A percentile compares a stretch with the other conserved stretches of the same genome.
Conservation (phyloP, 2,329 filamentous ascomycete genomes). For the Sporothrix pseudoabietina region DNA sequence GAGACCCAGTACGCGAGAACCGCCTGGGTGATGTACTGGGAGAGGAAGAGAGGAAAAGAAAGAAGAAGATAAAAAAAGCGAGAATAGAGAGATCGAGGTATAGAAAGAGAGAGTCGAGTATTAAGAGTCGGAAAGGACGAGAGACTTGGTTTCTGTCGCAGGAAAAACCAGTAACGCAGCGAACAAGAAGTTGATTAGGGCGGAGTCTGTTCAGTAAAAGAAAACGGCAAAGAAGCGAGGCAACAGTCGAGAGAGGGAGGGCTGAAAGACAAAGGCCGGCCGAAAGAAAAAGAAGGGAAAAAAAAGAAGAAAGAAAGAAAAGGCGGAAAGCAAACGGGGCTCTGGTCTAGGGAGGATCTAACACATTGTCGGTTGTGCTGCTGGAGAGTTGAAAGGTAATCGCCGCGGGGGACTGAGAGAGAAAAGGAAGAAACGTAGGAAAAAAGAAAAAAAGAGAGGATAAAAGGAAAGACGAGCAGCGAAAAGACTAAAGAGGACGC, state of each 20-base stretch:
- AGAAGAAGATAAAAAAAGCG: not conserved
- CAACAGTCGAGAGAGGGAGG: slow-evolving; percentile 7
- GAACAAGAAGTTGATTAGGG: not conserved
- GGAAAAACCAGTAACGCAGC: slow-evolving; percentile 7
- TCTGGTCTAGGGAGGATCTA: slow-evolving; percentile 13
- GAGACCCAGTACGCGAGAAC: slow-evolving; percentile 23
- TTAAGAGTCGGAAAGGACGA: slow-evolving; percentile 2
- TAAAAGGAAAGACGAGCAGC: not conserved
- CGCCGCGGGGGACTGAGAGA: not conserved
- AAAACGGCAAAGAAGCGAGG: slow-evolving; percentile 9
- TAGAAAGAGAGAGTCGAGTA: not conserved
- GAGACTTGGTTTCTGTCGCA: not conserved
- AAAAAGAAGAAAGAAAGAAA: not conserved
- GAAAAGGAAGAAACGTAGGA: not conserved
- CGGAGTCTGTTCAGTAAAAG: not conserved
- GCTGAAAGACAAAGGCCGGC: slow-evolving; percentile 30
- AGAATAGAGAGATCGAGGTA: not conserved
- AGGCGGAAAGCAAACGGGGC: slow-evolving; percentile 20
- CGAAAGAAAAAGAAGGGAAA: slow-evolving; percentile 18
- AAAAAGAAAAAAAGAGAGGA: not conserved
- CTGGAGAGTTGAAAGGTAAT: not conserved
- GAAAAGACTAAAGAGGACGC: slow-evolving; percentile 17
- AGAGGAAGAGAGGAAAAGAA: not conserved
- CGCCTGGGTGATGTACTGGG: slow-evolving; percentile 27
- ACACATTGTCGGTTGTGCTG: slow-evolving; percentile 27